Percentiles rank a stretch among this genome's conserved stretches.
These are phyloP conservation scores for Tephrocybe sp. DNA, from an alignment of 768 basidiomycete species.

Conservation along the genomic window DNA sequence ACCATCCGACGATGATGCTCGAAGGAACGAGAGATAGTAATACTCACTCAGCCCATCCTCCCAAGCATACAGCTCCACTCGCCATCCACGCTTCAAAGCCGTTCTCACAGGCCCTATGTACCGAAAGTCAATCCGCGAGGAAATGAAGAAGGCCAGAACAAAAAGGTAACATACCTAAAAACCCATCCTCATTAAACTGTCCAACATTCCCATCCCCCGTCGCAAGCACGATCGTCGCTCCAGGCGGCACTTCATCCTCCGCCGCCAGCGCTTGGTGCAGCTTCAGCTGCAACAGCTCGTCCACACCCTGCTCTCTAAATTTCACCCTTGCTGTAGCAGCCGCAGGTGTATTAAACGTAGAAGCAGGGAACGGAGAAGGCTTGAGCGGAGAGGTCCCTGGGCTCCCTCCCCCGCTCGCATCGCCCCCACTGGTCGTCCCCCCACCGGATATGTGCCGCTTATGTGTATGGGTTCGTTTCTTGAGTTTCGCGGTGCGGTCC, in stretches of 20 bases:
- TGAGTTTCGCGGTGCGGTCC: slow-evolving; percentile 42
- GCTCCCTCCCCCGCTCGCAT: not conserved
- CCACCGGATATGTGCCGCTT: slow-evolving; percentile 8
- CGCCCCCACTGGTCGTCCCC: slow-evolving; percentile 14
- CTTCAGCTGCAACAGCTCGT: slow-evolving; percentile 92
- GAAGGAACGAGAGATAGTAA: not conserved
- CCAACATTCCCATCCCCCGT: slow-evolving; percentile 94
- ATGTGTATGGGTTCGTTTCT: too few relatives aligned
- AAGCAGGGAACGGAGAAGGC: not conserved
- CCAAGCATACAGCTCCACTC: slow-evolving; percentile 94
- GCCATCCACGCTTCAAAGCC: slow-evolving; percentile 89
- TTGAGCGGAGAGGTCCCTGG: not conserved
- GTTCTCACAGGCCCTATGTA: slow-evolving; percentile 70
- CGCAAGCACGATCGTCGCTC: slow-evolving; percentile 84
- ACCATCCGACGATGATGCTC: too few relatives aligned
- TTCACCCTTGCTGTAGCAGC: slow-evolving; percentile 40
- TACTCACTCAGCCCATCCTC: slow-evolving; percentile 72
- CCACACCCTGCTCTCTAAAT: slow-evolving; percentile 91
- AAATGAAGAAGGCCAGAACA: not conserved
- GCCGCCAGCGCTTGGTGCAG: slow-evolving; percentile 83
- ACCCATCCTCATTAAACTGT: slow-evolving; percentile 92
- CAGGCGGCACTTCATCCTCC: slow-evolving; percentile 61
- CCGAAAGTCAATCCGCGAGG: not conserved
- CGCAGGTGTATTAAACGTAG: not conserved
- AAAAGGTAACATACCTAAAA: too few relatives aligned